A percentile compares a stretch with the other conserved stretches of the same genome.
Conservation (phyloP, 139 green algal species). For the Volvox africanus region DNA sequence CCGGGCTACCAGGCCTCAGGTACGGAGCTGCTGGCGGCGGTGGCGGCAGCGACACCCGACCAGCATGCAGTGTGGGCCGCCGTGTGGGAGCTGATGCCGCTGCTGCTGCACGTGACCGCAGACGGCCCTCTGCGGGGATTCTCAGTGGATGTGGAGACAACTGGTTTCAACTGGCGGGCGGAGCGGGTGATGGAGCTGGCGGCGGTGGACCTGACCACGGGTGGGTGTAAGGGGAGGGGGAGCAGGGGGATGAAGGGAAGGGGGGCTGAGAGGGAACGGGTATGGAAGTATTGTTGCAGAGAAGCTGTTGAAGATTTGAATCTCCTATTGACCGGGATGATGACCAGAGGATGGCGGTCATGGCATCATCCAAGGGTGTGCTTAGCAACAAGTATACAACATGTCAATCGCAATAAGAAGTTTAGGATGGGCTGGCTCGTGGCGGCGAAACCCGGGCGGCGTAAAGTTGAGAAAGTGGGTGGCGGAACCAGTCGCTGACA, state of each 20-base stretch:
- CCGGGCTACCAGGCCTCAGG: background rate
- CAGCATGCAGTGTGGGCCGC: conserved; percentile 22
- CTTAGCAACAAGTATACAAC: no score
- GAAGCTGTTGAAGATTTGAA: no score
- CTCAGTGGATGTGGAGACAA: conserved; percentile 26
- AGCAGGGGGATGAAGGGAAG: background rate
- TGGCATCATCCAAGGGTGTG: no score
- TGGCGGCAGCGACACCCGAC: conserved; percentile 27
- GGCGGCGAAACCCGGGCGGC: no score
- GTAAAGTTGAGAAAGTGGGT: no score
- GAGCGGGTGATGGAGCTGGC: conserved; percentile 12
- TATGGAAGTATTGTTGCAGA: no score
- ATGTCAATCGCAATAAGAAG: no score
- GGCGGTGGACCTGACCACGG: conserved; percentile 20
- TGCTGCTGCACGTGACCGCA: conserved; percentile 11
- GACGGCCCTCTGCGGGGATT: conserved; percentile 28
- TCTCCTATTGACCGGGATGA: no score
- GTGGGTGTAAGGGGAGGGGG: background rate
- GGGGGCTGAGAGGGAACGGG: no score
- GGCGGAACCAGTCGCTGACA: no score
- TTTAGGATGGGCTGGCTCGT: no score
- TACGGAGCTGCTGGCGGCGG: conserved; percentile 23
- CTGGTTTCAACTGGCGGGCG: background rate
- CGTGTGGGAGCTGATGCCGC: conserved; percentile 32
- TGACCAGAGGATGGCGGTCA: no score